Evolutionary conservation across 345 rosid species (phyloP).

Genomic region (Brassica cretica): DNA sequence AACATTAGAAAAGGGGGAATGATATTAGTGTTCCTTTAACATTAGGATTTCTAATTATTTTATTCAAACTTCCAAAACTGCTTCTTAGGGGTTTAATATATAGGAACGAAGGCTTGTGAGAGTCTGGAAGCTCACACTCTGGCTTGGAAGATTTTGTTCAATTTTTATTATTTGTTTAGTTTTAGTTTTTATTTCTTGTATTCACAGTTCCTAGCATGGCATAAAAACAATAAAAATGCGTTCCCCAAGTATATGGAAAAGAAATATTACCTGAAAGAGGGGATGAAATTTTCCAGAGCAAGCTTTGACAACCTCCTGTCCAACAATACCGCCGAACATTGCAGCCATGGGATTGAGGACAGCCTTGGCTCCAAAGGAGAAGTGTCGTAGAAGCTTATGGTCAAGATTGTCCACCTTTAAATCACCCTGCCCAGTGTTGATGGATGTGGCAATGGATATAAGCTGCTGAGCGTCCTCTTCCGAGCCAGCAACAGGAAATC

Average conservation of each 20-base stretch:
- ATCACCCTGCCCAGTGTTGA: conserved; percentile 75
- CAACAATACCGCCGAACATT: conserved; percentile 98
- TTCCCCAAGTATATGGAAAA: background rate
- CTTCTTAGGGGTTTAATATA: background rate
- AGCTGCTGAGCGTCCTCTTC: conserved; percentile 88
- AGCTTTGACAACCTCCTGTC: conserved; percentile 98
- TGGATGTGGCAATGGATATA: conserved; percentile 56
- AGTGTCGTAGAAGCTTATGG: conserved; percentile 72
- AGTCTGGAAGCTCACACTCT: background rate
- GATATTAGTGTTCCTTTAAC: background rate
- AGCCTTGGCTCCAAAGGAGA: conserved; percentile 95
- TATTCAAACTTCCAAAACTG: background rate
- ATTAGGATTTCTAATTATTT: conserved; percentile 1
- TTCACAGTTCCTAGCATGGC: background rate
- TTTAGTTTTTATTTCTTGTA: background rate
- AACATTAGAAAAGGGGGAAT: background rate
- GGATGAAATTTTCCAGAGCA: conserved; percentile 99
- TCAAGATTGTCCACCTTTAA: conserved; percentile 70
- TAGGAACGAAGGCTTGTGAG: background rate
- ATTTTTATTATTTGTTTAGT: background rate
- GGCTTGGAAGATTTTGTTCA: too few species aligned
- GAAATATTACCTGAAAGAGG: conserved; percentile 70
- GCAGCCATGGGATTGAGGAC: conserved; percentile 99
- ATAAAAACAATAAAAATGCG: conserved; percentile 8
- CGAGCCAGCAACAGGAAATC: conserved; percentile 86